Evolutionary conservation across 169 alveolate genomes (phyloP).

Genomic region (Plasmodium falciparum): DNA sequence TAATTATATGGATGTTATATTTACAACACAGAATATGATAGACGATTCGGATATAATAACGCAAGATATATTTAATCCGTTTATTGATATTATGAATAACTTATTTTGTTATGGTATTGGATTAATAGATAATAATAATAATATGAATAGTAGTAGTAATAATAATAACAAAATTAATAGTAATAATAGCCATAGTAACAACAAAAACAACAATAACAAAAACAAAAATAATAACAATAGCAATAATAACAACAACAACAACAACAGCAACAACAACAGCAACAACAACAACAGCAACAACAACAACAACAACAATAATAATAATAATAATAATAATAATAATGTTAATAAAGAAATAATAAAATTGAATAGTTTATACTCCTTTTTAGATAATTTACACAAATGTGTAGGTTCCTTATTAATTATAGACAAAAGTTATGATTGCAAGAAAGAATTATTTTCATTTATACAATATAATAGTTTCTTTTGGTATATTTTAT

Average conservation of each 20-base stretch:
- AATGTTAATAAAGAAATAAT: conserved; percentile 19
- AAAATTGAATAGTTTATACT: conserved; percentile 22
- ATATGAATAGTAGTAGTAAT: no score
- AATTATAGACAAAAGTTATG: conserved; percentile 39
- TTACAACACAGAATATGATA: conserved; percentile 32
- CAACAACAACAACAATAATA: no score
- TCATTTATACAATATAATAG: conserved; percentile 53
- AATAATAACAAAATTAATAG: no score
- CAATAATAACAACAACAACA: no score
- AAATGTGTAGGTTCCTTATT: conserved; percentile 37
- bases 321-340: no score
- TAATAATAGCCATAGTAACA: no score
- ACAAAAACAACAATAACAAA: no score
- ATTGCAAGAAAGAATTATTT: conserved; percentile 34
- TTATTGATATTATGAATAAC: conserved; percentile 55
- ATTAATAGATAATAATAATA: conserved; percentile 16
- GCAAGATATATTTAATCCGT: conserved; percentile 30
- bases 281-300: no score
- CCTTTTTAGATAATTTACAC: conserved; percentile 22
- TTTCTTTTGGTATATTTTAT: conserved; percentile 54
- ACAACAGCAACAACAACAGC: no score
- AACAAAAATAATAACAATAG: no score
- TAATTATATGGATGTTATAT: conserved; percentile 33
- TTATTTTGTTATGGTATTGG: conserved; percentile 69
- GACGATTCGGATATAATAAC: conserved; percentile 30